Evolutionary conservation across 495 filamentous ascomycete species (phyloP).

Genomic region (Penicillium canescens): DNA sequence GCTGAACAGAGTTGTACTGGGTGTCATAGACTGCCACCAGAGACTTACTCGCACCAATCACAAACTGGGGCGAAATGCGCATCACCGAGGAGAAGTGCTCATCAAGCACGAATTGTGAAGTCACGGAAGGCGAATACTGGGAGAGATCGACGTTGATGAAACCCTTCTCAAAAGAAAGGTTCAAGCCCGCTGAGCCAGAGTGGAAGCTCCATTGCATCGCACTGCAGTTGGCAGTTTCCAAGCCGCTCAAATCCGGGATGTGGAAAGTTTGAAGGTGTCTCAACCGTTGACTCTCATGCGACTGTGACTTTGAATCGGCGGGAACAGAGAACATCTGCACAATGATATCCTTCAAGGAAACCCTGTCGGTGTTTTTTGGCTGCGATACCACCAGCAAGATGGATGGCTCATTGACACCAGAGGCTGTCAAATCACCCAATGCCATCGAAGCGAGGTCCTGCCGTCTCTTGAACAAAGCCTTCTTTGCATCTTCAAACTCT

Average conservation of each 20-base stretch:
- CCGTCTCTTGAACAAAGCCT: constrained; percentile 42
- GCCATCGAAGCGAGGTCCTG: constrained; percentile 45
- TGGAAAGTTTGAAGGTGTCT: constrained; percentile 40
- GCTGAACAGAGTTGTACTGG: constrained; percentile 63
- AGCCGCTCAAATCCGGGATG: constrained; percentile 31
- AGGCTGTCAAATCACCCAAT: constrained; percentile 27
- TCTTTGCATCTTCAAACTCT: constrained; percentile 48
- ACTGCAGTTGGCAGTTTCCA: constrained; percentile 24
- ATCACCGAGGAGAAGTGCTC: constrained; percentile 47
- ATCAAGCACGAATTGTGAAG: constrained; percentile 43
- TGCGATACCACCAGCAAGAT: constrained; percentile 44
- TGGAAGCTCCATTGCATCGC: constrained; percentile 47
- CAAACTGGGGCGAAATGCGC: constrained; percentile 45
- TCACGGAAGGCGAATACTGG: constrained; percentile 42
- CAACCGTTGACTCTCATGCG: constrained; percentile 35
- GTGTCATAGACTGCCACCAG: constrained; percentile 62
- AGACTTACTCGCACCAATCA: constrained; percentile 46
- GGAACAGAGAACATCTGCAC: constrained; percentile 47
- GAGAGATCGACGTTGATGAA: constrained; percentile 48
- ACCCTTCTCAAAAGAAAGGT: constrained; percentile 43
- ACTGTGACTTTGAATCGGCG: constrained; percentile 15
- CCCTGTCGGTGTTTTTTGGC: constrained; percentile 28
- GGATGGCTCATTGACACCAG: constrained; percentile 35
- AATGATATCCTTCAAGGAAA: constrained; percentile 36
- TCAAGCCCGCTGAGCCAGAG: constrained; percentile 41